Percentiles rank a stretch among this genome's conserved stretches.
Conservation (phyloP, 169 alveolate species). For the Perkinsus olseni region DNA sequence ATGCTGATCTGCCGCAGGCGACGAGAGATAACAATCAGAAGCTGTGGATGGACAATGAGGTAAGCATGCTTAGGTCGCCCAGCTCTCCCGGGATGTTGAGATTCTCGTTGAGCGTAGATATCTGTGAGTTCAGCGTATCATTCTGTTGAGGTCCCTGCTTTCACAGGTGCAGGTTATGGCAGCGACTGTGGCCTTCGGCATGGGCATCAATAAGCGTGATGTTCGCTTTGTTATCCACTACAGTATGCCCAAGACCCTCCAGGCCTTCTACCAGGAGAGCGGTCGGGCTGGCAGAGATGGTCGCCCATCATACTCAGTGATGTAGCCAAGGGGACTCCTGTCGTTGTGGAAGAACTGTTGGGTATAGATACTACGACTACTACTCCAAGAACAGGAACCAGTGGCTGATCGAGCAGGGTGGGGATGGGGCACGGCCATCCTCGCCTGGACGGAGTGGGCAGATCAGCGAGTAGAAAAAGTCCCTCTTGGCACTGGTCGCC, state of each 20-base stretch:
- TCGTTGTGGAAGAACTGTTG: not conserved
- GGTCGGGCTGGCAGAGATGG: constrained; percentile 96
- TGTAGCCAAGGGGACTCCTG: not conserved
- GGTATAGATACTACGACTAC: not conserved
- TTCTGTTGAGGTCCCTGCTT: too few relatives aligned
- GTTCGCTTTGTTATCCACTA: constrained; percentile 95
- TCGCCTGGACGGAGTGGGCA: not conserved
- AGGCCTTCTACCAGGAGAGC: constrained; percentile 93
- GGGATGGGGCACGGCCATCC: not conserved
- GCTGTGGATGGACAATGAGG: constrained; percentile 74
- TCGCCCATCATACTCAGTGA: not conserved
- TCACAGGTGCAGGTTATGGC: constrained; percentile 81
- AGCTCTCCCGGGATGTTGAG: too few relatives aligned
- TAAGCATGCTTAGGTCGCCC: too few relatives aligned
- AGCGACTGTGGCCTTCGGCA: constrained; percentile 99
- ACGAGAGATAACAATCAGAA: constrained; percentile 50
- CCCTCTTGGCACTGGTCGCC: not conserved
- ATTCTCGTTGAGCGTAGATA: too few relatives aligned
- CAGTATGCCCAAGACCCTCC: constrained; percentile 92
- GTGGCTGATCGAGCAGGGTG: not conserved
- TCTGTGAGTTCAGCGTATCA: too few relatives aligned
- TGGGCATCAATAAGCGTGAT: constrained; percentile 98
- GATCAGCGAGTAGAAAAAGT: not conserved
- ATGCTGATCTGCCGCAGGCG: constrained; percentile 56
- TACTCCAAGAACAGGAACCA: not conserved